phyloP scores from a whole-genome alignment of 106 monocot species.

The Dendrobium chrysotoxum region DNA sequence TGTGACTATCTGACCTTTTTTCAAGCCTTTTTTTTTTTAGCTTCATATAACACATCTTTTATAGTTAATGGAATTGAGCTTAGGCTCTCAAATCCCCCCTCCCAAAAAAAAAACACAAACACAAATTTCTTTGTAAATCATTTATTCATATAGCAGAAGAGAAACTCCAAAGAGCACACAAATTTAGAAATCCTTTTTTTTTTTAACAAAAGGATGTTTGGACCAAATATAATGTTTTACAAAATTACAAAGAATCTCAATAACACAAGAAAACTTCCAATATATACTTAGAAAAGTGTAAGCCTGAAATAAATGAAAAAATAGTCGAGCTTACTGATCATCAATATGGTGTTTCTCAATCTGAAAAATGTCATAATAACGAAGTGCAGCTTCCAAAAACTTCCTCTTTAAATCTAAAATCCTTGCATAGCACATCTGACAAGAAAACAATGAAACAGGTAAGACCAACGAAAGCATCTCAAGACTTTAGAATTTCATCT shows the following conservation, averaged over 20 bases:
- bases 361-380: constrained; percentile 97
- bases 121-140: background rate
- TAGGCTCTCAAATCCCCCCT: too few species aligned
- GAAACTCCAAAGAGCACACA: background rate
- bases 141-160: background rate
- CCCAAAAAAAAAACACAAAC: background rate
- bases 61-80: too few species aligned
- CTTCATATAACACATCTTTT: too few species aligned
- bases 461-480: background rate
- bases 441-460: constrained; percentile 10
- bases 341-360: constrained; percentile 93
- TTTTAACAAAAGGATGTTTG: background rate
- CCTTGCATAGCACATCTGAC: constrained; percentile 95
- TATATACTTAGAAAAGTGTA: background rate
- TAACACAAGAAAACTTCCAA: background rate
- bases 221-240: background rate
- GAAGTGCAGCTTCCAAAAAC: constrained; percentile 97
- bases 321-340: constrained; percentile 68
- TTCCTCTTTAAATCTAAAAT: constrained; percentile 91
- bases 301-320: background rate
- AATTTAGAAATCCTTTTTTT: background rate
- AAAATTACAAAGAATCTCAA: background rate
- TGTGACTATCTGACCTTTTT: too few species aligned
- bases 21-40: too few species aligned
- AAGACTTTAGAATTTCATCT: background rate